Base-by-base conservation (phyloP, 2,329 filamentous ascomycete genomes). In the Periconia macrospinosa region DNA sequence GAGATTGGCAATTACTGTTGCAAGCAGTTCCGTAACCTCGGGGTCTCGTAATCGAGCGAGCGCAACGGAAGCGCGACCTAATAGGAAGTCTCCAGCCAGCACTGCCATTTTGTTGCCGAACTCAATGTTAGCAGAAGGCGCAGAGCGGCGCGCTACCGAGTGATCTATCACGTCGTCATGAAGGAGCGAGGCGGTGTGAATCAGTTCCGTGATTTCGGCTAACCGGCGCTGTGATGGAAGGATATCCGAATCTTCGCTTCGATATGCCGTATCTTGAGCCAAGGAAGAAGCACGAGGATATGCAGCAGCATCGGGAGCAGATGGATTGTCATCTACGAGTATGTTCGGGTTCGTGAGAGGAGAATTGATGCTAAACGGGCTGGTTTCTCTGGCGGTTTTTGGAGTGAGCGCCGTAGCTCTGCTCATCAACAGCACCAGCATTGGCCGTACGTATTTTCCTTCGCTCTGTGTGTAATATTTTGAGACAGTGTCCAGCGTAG, bases 71-170 rank as follows among this genome's bases (percentile, higher is more conserved):
- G 94, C 94, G 48, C 94, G 85, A 3, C 93, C 93, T 1, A 99
- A 83, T 43, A 99, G 79, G 69, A 99, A 99, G 72, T 99, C 94
- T n/a, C 94, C 94, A 0, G 94, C 94, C 61, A 99, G 78, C 2
- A 99, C 93, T 14, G 94, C 93, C 93, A 99, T 97, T 76, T 99
- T 99, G 80, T 99, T 99, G 59, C 94, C 94, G 67, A 97, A 97
- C 67, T 92, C 90, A 57, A 94, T 84, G 73, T 99, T 99, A 30
- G 94, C 94, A 1, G 91, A 96, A 8, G 91, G 89, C 2, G 86
- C 86, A 30, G 91, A 90, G 55, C 94, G 89, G 51, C 94, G 86
- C 11, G 92, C 89, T 41, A 90, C 82, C 1, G 92, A 95, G 72
- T 93, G 90, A 72, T 99, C 94, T 69, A 99, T 96, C 30, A 99